Evolutionary conservation across 2,329 filamentous ascomycete genomes (phyloP).

Genomic region (Penicillium sp.): DNA sequence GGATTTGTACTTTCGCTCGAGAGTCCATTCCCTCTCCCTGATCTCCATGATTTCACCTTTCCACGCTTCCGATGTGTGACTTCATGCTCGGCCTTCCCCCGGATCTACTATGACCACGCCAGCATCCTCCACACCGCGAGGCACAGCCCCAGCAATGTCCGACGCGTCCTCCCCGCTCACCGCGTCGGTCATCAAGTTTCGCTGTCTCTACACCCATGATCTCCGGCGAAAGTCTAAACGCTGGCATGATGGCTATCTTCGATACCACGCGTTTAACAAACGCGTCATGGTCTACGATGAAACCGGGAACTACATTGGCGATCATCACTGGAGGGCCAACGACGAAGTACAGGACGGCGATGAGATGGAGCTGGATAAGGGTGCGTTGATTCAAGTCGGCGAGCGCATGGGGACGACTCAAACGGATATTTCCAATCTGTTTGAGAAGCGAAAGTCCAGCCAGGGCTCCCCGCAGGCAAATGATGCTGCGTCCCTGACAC

Average conservation of each 20-base stretch:
- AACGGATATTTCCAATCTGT: conserved; percentile 74
- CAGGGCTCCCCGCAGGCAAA: conserved; percentile 31
- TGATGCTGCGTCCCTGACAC: conserved; percentile 44
- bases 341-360: conserved; percentile 76
- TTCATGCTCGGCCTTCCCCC: background rate
- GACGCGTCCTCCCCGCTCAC: conserved; percentile 55
- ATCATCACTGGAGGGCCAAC: conserved; percentile 75
- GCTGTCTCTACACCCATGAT: conserved; percentile 86
- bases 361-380: conserved; percentile 76
- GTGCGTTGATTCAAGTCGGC: conserved; percentile 75
- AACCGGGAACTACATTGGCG: conserved; percentile 76
- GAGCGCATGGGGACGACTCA: conserved; percentile 72
- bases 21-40: background rate
- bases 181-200: conserved; percentile 76
- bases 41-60: background rate
- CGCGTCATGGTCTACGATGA: conserved; percentile 89
- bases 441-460: conserved; percentile 64
- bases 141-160: conserved; percentile 37
- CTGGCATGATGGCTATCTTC: conserved; percentile 90
- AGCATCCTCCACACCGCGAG: conserved; percentile 29
- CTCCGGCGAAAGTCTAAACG: conserved; percentile 82
- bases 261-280: conserved; percentile 88
- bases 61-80: background rate
- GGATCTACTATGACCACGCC: conserved; percentile 26
- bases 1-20: background rate